phyloP scores from a whole-genome alignment of 2,329 filamentous ascomycete species.

The Parafenestella ontariensis region DNA sequence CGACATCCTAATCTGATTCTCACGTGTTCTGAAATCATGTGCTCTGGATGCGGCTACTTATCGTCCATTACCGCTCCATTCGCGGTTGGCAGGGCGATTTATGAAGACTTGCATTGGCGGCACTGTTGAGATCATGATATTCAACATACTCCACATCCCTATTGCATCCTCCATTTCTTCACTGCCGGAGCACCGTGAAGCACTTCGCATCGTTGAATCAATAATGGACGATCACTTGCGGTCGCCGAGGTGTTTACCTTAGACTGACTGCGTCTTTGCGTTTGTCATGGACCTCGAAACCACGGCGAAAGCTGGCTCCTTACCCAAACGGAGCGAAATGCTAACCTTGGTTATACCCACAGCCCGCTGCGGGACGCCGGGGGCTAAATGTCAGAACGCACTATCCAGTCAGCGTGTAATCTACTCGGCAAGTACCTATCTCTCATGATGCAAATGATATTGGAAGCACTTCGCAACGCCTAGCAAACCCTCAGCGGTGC shows the following conservation, averaged over 20 bases:
- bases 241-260: conserved; percentile 13
- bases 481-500: conserved; percentile 6
- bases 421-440: conserved; percentile 3
- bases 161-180: background rate
- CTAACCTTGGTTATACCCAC: background rate
- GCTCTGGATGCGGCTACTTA: background rate
- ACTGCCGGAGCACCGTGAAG: background rate
- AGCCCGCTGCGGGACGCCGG: conserved; percentile 5
- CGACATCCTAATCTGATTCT: background rate
- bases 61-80: conserved; percentile 18
- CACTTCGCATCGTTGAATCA: conserved; percentile 13
- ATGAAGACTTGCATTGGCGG: conserved; percentile 3
- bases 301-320: background rate
- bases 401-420: conserved; percentile 14
- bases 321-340: background rate
- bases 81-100: background rate
- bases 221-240: conserved; percentile 19
- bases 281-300: conserved; percentile 2
- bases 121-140: background rate
- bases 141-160: background rate
- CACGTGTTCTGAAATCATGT: background rate
- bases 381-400: conserved; percentile 12
- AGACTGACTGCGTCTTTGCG: background rate
- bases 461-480: conserved; percentile 4
- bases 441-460: conserved; percentile 13